A percentile compares a stretch with the other conserved stretches of the same genome.
Conservation (phyloP, 192 early-diverging fungal species). For the Rhizophagus prolifer region DNA sequence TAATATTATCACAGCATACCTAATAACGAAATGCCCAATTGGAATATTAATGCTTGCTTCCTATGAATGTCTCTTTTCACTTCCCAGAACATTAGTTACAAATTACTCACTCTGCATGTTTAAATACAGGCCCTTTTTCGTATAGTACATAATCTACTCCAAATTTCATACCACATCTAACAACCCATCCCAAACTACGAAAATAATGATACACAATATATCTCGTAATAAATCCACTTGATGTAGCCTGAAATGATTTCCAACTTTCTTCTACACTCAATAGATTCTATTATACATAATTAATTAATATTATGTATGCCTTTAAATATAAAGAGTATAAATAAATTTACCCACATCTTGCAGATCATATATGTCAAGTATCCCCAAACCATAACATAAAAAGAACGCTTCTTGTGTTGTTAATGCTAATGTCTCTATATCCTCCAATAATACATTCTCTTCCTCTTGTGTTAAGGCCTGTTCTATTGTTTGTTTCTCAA, state of each 20-base stretch:
- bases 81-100: background rate
- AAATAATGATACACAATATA: slow-evolving; percentile 87
- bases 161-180: slow-evolving; percentile 81
- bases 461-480: background rate
- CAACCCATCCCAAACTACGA: slow-evolving; percentile 79
- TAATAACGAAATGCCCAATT: background rate
- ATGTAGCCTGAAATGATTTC: slow-evolving; percentile 31
- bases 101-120: slow-evolving; percentile 53
- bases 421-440: slow-evolving; percentile 67
- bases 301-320: too few species aligned
- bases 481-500: slow-evolving; percentile 5
- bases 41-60: background rate
- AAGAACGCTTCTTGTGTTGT: slow-evolving; percentile 76
- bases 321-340: too few species aligned
- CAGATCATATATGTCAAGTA: slow-evolving; percentile 45
- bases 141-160: slow-evolving; percentile 75
- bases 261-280: slow-evolving; percentile 44
- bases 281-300: slow-evolving; percentile 6
- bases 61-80: background rate
- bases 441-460: background rate
- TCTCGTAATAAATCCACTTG: slow-evolving; percentile 51
- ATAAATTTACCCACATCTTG: slow-evolving; percentile 21
- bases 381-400: slow-evolving; percentile 58
- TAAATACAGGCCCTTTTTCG: slow-evolving; percentile 53
- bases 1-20: slow-evolving; percentile 8